A percentile compares a stretch with the other conserved stretches of the same genome.
Conservation (phyloP, 768 basidiomycete genomes). For the Rhodotorula toruloides region DNA sequence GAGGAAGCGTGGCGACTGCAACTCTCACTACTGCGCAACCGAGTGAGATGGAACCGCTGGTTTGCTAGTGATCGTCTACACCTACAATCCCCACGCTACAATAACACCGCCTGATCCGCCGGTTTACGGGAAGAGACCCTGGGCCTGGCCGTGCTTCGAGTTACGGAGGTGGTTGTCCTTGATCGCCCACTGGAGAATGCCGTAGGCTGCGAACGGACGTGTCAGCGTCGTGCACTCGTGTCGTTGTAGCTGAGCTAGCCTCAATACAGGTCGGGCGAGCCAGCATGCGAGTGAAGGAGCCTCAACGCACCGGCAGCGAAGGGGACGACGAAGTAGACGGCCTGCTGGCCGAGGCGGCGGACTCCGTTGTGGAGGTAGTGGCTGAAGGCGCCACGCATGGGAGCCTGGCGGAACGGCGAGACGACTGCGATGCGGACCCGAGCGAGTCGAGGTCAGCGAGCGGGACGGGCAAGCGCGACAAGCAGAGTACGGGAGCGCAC, state of each 20-base stretch:
- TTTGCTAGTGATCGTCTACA: no score
- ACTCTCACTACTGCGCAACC: no score
- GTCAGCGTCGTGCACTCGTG: background rate
- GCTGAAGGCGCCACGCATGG: slow-evolving; percentile 64
- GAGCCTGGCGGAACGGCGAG: slow-evolving; percentile 74
- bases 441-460: no score
- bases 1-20: no score
- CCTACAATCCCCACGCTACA: no score
- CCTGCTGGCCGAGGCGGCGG: slow-evolving; percentile 65
- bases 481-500: slow-evolving; percentile 54
- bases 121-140: slow-evolving; percentile 33
- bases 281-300: background rate
- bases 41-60: no score
- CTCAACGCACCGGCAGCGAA: slow-evolving; percentile 64
- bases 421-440: slow-evolving; percentile 55
- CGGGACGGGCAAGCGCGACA: background rate
- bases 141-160: slow-evolving; percentile 33
- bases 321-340: slow-evolving; percentile 72
- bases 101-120: no score
- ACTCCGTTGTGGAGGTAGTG: slow-evolving; percentile 83
- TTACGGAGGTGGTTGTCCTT: slow-evolving; percentile 40
- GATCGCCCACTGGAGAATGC: slow-evolving; percentile 34
- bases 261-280: no score
- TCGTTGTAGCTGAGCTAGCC: no score
- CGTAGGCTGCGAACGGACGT: slow-evolving; percentile 25